Conservation (phyloP, 1,139 yeast genomes). For the Nakaseomyces uthaithaninus region DNA sequence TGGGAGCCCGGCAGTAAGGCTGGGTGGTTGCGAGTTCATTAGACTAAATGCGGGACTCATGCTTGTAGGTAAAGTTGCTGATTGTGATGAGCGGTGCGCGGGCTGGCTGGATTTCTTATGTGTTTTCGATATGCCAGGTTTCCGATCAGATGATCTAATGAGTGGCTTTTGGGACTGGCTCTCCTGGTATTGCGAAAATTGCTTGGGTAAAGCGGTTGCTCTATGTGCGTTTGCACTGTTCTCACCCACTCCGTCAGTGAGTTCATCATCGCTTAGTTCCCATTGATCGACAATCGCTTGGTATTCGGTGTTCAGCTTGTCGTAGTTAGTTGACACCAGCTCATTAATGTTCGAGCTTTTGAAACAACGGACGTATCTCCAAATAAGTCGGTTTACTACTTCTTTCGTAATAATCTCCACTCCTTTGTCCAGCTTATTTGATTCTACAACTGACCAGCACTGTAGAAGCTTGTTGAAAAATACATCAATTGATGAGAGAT, state of each 20-base stretch:
- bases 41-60: slow-evolving; percentile 9
- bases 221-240: neutral
- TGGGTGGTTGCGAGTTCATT: slow-evolving; percentile 5
- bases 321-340: slow-evolving; percentile 8
- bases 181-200: slow-evolving; percentile 7
- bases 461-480: slow-evolving; percentile 25
- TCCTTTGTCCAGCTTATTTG: slow-evolving; percentile 7
- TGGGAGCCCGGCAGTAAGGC: neutral
- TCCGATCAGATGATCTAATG: slow-evolving; percentile 8
- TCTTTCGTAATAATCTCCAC: slow-evolving; percentile 18
- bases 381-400: slow-evolving; percentile 17
- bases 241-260: slow-evolving; percentile 5
- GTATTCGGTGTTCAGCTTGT: slow-evolving; percentile 13
- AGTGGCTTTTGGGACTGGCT: slow-evolving; percentile 8
- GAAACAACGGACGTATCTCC: slow-evolving; percentile 16
- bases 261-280: slow-evolving; percentile 17
- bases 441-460: slow-evolving; percentile 25
- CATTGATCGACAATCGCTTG: slow-evolving; percentile 21
- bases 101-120: neutral
- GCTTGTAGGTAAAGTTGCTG: slow-evolving; percentile 5
- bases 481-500: slow-evolving; percentile 17
- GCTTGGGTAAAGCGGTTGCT: neutral
- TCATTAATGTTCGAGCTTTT: slow-evolving; percentile 12
- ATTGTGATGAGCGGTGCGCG: slow-evolving; percentile 4
- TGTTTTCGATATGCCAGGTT: neutral